Base-by-base conservation (phyloP, 371 early-diverging fungal genomes). In the Lichtheimia ramosa region DNA sequence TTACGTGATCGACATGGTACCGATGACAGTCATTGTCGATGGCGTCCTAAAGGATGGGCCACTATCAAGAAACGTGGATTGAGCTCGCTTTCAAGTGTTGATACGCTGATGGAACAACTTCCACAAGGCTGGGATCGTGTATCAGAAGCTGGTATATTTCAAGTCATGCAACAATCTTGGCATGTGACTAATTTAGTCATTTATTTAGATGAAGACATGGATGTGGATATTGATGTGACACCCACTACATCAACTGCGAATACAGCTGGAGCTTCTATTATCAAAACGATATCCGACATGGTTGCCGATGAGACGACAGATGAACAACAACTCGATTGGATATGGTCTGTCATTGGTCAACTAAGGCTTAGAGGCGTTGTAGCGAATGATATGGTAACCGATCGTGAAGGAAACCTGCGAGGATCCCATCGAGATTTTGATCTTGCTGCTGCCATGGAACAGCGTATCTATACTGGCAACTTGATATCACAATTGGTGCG, bases 261-360 rank as follows among this genome's bases (percentile, higher is more conserved):
- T 3, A 43, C 21, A 34, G 24, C 40, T 15, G 20, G 51, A 14
- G 41, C 43, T 42, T 8, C 53, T 21, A 8, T 42, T 5, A 23
- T 52, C n/a, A 16, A 24, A 56, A 16, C 16, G 0, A 52, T 59
- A 42, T 43, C 48, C 15, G 59, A 59, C 7, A 18, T 16, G 15
- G 41, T 59, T 28, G 16, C 46, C 24, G 24, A 43, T 12, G 46
- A 28, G 10, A 7, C 14, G 2, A 59, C 64, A 3, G 67, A 75
- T 50, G 77, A 76, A 60, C 46, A 68, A 13, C 59, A 61, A 0
- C 16, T 79, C 18, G 80, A 79, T 42, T 79, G 80, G 80, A 72
- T 79, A 14, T 79, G 80, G 80, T 70, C 74, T 12, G 68, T 69
- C 0, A 59, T 76, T n/a, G 68, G 64, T 23, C 73, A 74, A 39